These are phyloP conservation scores for Talaromyces piceae DNA, from an alignment of 2,329 filamentous ascomycete genomes.

Conservation along the genomic window DNA sequence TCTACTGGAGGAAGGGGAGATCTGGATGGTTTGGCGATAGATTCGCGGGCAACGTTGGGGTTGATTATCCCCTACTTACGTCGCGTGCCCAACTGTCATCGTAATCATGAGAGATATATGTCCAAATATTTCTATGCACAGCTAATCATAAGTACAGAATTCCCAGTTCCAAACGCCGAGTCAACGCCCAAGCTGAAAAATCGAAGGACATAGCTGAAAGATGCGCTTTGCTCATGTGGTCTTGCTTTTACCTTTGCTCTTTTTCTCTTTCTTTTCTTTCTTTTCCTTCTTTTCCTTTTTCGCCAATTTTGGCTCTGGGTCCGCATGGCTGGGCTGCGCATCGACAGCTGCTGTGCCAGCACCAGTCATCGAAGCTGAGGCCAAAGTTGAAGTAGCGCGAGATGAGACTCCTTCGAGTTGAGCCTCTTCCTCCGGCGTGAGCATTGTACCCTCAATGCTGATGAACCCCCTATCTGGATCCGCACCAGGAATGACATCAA, in stretches of 20 bases:
- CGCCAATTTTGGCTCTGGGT: slow-evolving; percentile 15
- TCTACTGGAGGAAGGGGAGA: not conserved
- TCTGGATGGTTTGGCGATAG: not conserved
- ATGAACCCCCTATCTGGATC: slow-evolving; percentile 69
- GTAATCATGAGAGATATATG: too few species aligned
- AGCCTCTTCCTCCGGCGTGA: slow-evolving; percentile 60
- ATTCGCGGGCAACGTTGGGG: not conserved
- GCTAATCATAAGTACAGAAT: too few species aligned
- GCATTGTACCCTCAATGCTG: slow-evolving; percentile 81
- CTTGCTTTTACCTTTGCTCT: slow-evolving; percentile 14
- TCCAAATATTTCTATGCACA: too few species aligned
- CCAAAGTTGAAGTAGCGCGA: not conserved
- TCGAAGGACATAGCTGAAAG: too few species aligned
- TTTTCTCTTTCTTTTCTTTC: slow-evolving; percentile 12
- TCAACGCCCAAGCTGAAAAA: not conserved
- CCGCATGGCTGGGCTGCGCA: slow-evolving; percentile 2
- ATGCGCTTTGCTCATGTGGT: slow-evolving; percentile 12
- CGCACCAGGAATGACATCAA: slow-evolving; percentile 63
- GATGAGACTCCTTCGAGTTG: slow-evolving; percentile 45
- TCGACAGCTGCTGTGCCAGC: slow-evolving; percentile 9
- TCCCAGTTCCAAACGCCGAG: too few species aligned
- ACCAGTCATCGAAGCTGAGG: slow-evolving; percentile 18
- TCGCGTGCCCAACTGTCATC: not conserved
- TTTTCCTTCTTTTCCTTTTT: slow-evolving; percentile 12
- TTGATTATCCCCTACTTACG: not conserved